Conservation (phyloP, 2,329 filamentous ascomycete species). For the Colletotrichum caudatum region DNA sequence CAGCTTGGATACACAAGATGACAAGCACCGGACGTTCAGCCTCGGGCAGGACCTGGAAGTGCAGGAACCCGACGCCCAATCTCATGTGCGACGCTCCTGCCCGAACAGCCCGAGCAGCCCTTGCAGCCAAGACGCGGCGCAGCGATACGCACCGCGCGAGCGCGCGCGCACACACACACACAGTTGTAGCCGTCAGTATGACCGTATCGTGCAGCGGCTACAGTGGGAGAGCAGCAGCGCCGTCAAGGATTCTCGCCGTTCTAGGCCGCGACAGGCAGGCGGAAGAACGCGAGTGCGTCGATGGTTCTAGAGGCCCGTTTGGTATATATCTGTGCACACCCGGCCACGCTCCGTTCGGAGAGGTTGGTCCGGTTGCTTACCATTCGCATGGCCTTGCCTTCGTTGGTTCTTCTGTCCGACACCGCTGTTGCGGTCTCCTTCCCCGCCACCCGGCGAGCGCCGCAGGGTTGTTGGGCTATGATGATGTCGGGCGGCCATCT, state of each 20-base stretch:
- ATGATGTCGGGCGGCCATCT: constrained; percentile 1
- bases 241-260: background rate
- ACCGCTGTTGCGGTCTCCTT: background rate
- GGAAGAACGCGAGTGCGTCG: background rate
- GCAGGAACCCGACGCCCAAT: background rate
- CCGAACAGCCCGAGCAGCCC: background rate
- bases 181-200: constrained; percentile 17
- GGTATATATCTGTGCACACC: background rate
- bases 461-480: constrained; percentile 18
- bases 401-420: background rate
- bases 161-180: background rate
- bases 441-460: background rate
- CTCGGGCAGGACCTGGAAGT: background rate
- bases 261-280: background rate
- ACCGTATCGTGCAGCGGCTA: constrained; percentile 37
- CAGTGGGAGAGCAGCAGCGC: constrained; percentile 31
- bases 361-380: background rate
- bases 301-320: background rate
- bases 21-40: background rate
- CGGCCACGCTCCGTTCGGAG: background rate
- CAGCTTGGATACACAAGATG: background rate
- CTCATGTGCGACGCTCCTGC: background rate
- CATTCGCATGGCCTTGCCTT: constrained; percentile 1
- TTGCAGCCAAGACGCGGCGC: constrained; percentile 7
- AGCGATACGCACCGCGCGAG: background rate